Base-by-base conservation (phyloP, 2,329 filamentous ascomycete species). In the Talaromyces sp. region DNA sequence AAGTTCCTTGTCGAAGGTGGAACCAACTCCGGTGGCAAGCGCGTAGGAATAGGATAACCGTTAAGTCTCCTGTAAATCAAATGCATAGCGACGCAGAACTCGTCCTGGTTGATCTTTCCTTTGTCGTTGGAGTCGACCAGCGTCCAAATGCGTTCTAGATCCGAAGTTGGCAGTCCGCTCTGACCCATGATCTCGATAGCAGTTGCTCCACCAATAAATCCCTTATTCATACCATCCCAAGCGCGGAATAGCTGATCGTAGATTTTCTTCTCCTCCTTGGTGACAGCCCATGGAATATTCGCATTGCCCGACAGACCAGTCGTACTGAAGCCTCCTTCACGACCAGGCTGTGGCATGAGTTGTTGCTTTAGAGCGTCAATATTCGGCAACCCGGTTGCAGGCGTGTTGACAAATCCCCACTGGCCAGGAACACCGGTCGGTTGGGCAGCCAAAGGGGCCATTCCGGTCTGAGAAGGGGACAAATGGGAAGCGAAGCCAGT, bases 1-100 rank as follows among this genome's bases (percentile, higher is more conserved):
- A 99, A 87, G 77, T 97, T 97, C 69, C 94, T 88, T 11, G 94
- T 97, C 1, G 95, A 98, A 1, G 95, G 95, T 25, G 95, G 95
- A 6, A 98, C 89, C 67, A 99, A 86, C 81, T 99, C 95, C 0
- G 95, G 88, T 8, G 95, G 95, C 11, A 99, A 84, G 53, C 90
- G 89, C 72, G 89, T 91, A 17, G 95, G 95, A 36, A 98, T 85
- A 1, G 94, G 93, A 74, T 98, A 98, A 40, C 94, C 94, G 73
- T 99, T 98, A 62, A 99, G 85, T 76, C 96, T 97, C 72, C 95
- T 87, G 81, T 99, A 99, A 72, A 99, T 99, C 79, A 99, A 82
- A 84, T 99, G 95, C 95, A 99, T 99, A 10, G 93, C 93, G 61
- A 99, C 94, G 8, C 95, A 93, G 75, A 99, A 99, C 75, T 99